Evolutionary conservation across 495 filamentous ascomycete species (phyloP), one percentile per base, ranked within the genome.

Genomic region (Penicillium longicatenatum): DNA sequence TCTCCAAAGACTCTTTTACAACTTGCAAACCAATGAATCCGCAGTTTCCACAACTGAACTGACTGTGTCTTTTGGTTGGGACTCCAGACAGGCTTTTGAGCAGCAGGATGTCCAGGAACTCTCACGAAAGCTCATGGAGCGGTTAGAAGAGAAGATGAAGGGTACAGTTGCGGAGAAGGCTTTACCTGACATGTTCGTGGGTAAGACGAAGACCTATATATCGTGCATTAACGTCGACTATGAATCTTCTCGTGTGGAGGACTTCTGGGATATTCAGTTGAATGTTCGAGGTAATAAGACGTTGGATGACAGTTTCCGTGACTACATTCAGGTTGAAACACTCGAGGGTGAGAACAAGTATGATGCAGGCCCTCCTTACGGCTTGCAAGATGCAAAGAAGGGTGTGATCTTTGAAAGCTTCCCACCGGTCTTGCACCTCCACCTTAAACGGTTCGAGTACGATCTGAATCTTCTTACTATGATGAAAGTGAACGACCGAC

Each of bases 341-440:
- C 84, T 99, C 69, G 93, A 98, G 60, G 95, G 94, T 10, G 95
- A 99, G 65, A 99, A 99, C 75, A 95, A 97, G 71, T 99, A 99
- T 67, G 92, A 88, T 68, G 94, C 94, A 1, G 86, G 87, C 24
- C 86, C 94, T 62, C 84, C 92, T 7, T 90, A 91, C 73, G 93
- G 91, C 60, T 80, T 97, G 35, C 93, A 99, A 68, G 94, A 99
- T 72, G 94, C 94, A 54, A 91, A 89, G 72, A 99, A 99, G 70
- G 94, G 94, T 41, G 93, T 97, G 47, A 96, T 97, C 56, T 99
- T 99, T 72, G 89, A 91, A 64, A 90, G 87, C 58, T 99, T 99
- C 69, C 94, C 94, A 16, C 89, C 96, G 48, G 92, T 99, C 12
- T 74, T 99, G 35, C 92, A 99, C 70, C 79, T 99, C 19, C 94